A percentile compares a stretch with the other conserved stretches of the same genome.
These are phyloP conservation scores for Herpetospermum pedunculosum DNA, from an alignment of 306 rosid species.

Conservation along the genomic window DNA sequence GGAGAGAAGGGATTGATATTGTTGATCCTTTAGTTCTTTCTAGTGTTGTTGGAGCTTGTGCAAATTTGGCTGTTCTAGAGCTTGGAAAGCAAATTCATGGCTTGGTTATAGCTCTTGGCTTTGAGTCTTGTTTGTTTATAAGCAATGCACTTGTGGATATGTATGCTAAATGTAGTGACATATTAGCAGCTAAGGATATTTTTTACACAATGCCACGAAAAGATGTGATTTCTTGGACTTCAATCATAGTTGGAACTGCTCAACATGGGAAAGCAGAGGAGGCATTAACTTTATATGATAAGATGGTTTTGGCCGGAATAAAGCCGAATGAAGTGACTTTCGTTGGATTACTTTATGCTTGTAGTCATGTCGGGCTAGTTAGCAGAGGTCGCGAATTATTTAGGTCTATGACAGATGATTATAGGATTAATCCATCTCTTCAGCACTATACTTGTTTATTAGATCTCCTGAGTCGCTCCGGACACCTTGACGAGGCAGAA, in stretches of 20 bases:
- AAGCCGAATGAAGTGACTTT: conserved; percentile 84
- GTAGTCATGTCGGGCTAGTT: conserved; percentile 70
- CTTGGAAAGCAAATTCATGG: conserved; percentile 76
- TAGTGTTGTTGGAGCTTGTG: conserved; percentile 67
- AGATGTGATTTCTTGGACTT: conserved; percentile 89
- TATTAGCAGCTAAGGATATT: conserved; percentile 47
- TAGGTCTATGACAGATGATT: conserved; percentile 49
- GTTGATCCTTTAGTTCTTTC: conserved; percentile 74
- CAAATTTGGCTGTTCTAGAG: conserved; percentile 56
- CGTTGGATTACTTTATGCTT: conserved; percentile 78
- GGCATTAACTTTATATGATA: conserved; percentile 54
- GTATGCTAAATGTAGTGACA: conserved; percentile 85
- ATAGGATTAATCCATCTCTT: conserved; percentile 55
- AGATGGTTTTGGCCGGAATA: conserved; percentile 46
- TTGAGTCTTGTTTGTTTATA: conserved; percentile 58
- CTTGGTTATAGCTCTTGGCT: conserved; percentile 49
- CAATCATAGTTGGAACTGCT: conserved; percentile 71
- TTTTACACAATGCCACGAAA: conserved; percentile 39
- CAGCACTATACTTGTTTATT: conserved; percentile 83
- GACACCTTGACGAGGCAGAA: conserved; percentile 80
- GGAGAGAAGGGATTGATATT: conserved; percentile 41
- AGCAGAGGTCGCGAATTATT: conserved; percentile 52
- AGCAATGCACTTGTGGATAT: conserved; percentile 79
- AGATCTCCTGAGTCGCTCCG: conserved; percentile 80
- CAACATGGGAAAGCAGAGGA: conserved; percentile 70